These are phyloP conservation scores for Madurella mycetomatis DNA, from an alignment of 2,329 filamentous ascomycete genomes.

Conservation along the genomic window DNA sequence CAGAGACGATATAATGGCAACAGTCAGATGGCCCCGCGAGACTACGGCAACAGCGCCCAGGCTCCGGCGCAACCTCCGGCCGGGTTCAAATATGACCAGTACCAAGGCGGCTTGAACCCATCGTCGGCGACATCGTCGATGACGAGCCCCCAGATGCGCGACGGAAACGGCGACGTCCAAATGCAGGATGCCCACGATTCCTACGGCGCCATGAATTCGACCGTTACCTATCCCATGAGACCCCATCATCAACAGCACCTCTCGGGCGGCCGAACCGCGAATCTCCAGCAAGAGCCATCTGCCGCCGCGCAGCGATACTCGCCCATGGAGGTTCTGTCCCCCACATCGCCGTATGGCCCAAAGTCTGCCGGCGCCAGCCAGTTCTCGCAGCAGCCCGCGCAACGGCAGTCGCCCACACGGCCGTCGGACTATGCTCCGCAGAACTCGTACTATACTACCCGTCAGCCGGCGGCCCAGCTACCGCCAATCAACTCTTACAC, in stretches of 20 bases:
- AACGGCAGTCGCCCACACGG: conserved; percentile 76
- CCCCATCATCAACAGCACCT: conserved; percentile 72
- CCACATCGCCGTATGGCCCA: conserved; percentile 69
- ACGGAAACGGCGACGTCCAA: conserved; percentile 69
- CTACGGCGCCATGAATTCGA: conserved; percentile 77
- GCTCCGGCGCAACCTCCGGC: conserved; percentile 41
- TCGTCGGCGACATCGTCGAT: conserved; percentile 56
- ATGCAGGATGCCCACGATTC: conserved; percentile 86
- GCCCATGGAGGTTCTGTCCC: conserved; percentile 86
- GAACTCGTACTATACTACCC: conserved; percentile 53
- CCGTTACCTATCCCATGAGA: conserved; percentile 80
- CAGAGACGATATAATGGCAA: conserved; percentile 60
- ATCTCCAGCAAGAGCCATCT: conserved; percentile 73
- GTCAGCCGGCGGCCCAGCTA: conserved; percentile 55
- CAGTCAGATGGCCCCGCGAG: conserved; percentile 24
- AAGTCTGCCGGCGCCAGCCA: conserved; percentile 54
- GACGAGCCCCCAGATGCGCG: conserved; percentile 56
- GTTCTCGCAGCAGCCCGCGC: conserved; percentile 46
- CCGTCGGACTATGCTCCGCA: conserved; percentile 53
- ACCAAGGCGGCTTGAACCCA: conserved; percentile 46
- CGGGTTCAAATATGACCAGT: conserved; percentile 65
- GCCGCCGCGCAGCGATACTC: conserved; percentile 88
- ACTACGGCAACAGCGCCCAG: conserved; percentile 37
- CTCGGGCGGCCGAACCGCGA: conserved; percentile 48
- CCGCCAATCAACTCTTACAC: conserved; percentile 69